These are phyloP conservation scores for Chlorella variabilis DNA, from an alignment of 163 green algal species.

Conservation along the genomic window DNA sequence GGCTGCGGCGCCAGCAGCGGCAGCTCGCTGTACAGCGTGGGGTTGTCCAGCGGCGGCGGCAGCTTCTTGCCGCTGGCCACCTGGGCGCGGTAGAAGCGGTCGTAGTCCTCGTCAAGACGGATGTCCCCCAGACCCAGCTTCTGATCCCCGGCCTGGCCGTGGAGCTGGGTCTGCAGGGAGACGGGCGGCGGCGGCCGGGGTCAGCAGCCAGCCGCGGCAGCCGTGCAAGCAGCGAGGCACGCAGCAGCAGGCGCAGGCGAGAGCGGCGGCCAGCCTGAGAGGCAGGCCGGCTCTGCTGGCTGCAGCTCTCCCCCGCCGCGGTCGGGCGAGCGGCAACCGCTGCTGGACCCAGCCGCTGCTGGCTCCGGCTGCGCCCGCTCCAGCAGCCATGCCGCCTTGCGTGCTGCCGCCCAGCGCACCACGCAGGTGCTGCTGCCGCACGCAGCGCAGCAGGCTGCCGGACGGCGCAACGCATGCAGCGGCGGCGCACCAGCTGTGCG, in stretches of 20 bases:
- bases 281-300: no score
- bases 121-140: slow-evolving; percentile 64
- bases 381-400: no score
- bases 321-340: no score
- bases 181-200: neutral
- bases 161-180: slow-evolving; percentile 23
- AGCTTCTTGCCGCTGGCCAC: slow-evolving; percentile 79
- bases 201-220: neutral
- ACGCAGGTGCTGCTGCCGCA: no score
- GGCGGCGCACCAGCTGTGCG: slow-evolving; percentile 60
- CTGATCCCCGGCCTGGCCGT: neutral
- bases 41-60: slow-evolving; percentile 80
- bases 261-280: no score
- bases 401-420: no score
- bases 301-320: no score
- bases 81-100: slow-evolving; percentile 79
- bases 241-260: no score
- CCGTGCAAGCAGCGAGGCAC: no score
- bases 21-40: slow-evolving; percentile 84
- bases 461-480: slow-evolving; percentile 10
- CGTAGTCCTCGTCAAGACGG: slow-evolving; percentile 91
- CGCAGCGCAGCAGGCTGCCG: neutral
- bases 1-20: slow-evolving; percentile 35
- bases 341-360: no score
- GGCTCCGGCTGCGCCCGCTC: no score